phyloP scores from a whole-genome alignment of 768 basidiomycete genomes.

The Candolleomyces aberdarensis region DNA sequence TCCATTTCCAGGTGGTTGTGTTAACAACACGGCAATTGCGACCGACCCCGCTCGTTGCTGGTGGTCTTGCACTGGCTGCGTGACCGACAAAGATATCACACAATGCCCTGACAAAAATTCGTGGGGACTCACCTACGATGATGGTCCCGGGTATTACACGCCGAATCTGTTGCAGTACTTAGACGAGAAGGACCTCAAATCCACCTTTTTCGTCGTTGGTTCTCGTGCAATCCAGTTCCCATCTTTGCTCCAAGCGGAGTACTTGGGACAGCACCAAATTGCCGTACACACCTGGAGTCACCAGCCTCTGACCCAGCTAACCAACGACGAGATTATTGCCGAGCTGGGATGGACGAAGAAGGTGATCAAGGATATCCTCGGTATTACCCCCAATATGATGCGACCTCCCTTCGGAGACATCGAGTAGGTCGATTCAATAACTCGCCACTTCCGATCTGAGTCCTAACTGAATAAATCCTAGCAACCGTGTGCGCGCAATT shows the following conservation, averaged over 20 bases:
- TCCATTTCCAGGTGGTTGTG: constrained; percentile 46
- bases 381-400: constrained; percentile 76
- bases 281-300: constrained; percentile 73
- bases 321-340: constrained; percentile 81
- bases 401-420: constrained; percentile 82
- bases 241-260: constrained; percentile 65
- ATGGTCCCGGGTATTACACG: constrained; percentile 80
- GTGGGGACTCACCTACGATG: constrained; percentile 64
- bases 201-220: constrained; percentile 88
- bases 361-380: constrained; percentile 78
- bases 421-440: constrained; percentile 41
- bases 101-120: constrained; percentile 66
- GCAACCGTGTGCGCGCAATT: constrained; percentile 86
- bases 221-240: constrained; percentile 76
- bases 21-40: constrained; percentile 54
- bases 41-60: constrained; percentile 59
- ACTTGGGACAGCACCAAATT: constrained; percentile 78
- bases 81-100: constrained; percentile 61
- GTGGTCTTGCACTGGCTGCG: constrained; percentile 82
- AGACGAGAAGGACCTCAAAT: constrained; percentile 56
- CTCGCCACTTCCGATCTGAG: not conserved
- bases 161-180: constrained; percentile 71
- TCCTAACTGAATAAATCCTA: constrained; percentile 22
- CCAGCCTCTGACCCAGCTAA: constrained; percentile 63
- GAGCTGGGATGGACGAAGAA: constrained; percentile 88